A percentile compares a stretch with the other conserved stretches of the same genome.
These are phyloP conservation scores for Teratosphaeria destructans DNA, from an alignment of 2,329 filamentous ascomycete genomes.

Conservation along the genomic window DNA sequence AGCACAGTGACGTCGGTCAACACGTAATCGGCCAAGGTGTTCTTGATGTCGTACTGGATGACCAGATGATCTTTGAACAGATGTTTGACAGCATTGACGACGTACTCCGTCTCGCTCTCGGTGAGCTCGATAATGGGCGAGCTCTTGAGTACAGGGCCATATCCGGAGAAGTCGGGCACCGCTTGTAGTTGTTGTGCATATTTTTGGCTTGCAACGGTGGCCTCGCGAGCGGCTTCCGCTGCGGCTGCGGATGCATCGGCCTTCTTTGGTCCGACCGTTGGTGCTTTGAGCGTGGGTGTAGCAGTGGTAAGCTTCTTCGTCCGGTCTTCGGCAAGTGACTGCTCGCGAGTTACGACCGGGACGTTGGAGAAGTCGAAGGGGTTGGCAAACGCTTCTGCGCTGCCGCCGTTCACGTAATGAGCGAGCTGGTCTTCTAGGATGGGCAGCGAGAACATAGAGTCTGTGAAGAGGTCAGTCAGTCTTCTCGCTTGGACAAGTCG, in stretches of 20 bases:
- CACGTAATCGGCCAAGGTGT: constrained; percentile 83
- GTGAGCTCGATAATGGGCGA: constrained; percentile 79
- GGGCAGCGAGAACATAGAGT: constrained; percentile 89
- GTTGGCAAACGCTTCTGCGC: constrained; percentile 70
- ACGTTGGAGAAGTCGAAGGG: constrained; percentile 89
- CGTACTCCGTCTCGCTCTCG: constrained; percentile 94
- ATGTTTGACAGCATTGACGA: constrained; percentile 88
- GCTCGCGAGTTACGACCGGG: constrained; percentile 86
- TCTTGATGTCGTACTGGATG: constrained; percentile 94
- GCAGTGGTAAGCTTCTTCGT: constrained; percentile 94
- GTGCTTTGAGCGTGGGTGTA: constrained; percentile 87
- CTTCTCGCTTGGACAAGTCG: background rate
- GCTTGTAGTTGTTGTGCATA: constrained; percentile 78
- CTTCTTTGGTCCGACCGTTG: constrained; percentile 69
- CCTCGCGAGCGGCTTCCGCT: constrained; percentile 59
- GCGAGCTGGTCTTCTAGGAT: constrained; percentile 96
- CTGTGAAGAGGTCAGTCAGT: constrained; percentile 34
- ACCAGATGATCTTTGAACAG: constrained; percentile 97
- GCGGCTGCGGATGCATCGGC: constrained; percentile 61
- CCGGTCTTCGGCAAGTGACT: constrained; percentile 89
- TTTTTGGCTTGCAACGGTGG: constrained; percentile 72
- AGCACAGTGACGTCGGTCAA: constrained; percentile 81
- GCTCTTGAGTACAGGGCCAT: constrained; percentile 86
- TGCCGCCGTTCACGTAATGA: constrained; percentile 90
- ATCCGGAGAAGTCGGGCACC: constrained; percentile 84